These are phyloP conservation scores for Kwoniella dendrophila DNA, from an alignment of 768 basidiomycete species.

Conservation along the genomic window DNA sequence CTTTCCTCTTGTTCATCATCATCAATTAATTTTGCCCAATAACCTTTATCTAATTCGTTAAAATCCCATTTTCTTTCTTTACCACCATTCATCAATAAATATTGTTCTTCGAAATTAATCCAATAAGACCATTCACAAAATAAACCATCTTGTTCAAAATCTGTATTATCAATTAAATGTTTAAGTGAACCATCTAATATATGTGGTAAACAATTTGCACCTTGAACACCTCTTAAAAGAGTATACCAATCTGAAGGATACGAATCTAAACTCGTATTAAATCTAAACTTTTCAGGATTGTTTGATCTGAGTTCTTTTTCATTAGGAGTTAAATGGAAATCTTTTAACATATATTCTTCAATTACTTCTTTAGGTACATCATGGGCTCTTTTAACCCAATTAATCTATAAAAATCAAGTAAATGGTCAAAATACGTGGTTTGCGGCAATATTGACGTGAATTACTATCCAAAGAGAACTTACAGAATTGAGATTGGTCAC, in stretches of 20 bases:
- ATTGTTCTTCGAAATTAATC: constrained; percentile 14
- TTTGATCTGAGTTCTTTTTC: background rate
- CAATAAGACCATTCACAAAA: constrained; percentile 18
- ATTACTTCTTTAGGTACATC: no score
- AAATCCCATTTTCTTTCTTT: background rate
- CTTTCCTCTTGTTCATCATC: background rate
- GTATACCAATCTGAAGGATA: background rate
- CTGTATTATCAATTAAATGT: constrained; percentile 13
- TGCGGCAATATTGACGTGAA: no score
- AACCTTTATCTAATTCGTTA: background rate
- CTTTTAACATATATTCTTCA: no score
- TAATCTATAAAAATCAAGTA: no score
- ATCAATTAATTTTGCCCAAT: background rate
- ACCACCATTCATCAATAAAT: background rate
- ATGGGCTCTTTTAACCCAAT: no score
- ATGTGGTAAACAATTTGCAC: constrained; percentile 4
- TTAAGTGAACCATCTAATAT: constrained; percentile 14
- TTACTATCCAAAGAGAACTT: no score
- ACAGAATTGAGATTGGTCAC: background rate
- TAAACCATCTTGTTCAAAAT: background rate
- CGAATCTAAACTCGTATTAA: background rate
- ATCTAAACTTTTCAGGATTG: background rate
- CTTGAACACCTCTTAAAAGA: background rate
- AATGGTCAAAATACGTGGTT: no score
- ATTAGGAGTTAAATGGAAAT: no score